A percentile compares a stretch with the other conserved stretches of the same genome.
These are phyloP conservation scores for Dacryopinax spathularia DNA, from an alignment of 768 basidiomycete species.

Conservation along the genomic window DNA sequence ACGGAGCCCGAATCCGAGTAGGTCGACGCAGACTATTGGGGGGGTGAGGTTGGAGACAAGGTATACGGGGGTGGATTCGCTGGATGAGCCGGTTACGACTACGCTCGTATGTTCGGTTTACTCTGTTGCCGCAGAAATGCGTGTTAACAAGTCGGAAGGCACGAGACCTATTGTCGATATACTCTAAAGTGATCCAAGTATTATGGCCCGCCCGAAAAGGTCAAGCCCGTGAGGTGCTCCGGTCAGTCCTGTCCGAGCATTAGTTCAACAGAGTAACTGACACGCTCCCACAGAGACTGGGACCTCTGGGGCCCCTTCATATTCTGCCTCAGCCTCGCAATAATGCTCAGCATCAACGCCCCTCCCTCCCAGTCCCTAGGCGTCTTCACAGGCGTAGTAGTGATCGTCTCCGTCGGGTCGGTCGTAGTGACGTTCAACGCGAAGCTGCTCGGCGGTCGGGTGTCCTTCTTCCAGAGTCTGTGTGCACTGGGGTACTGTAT, in stretches of 20 bases:
- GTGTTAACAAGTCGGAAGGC: constrained; percentile 40
- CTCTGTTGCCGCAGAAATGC: constrained; percentile 7
- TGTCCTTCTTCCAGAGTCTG: constrained; percentile 94
- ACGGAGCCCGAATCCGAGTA: constrained; percentile 20
- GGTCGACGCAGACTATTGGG: constrained; percentile 56
- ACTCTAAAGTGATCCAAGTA: constrained; percentile 84
- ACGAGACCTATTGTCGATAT: constrained; percentile 80
- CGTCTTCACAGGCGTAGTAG: constrained; percentile 88
- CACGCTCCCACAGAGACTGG: constrained; percentile 59
- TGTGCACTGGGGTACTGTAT: constrained; percentile 93
- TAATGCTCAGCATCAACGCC: constrained; percentile 78
- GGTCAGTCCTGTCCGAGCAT: constrained; percentile 31
- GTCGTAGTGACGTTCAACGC: constrained; percentile 90
- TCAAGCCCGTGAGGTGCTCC: constrained; percentile 62
- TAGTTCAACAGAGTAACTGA: constrained; percentile 3
- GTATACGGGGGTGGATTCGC: constrained; percentile 75
- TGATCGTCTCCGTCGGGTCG: constrained; percentile 81
- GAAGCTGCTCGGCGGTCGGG: constrained; percentile 48
- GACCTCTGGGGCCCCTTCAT: constrained; percentile 94
- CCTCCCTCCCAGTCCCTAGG: constrained; percentile 68
- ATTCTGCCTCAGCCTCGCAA: constrained; percentile 61
- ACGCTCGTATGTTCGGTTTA: constrained; percentile 57
- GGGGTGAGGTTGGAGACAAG: constrained; percentile 81
- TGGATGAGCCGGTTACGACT: constrained; percentile 79
- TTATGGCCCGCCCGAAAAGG: constrained; percentile 65